Base-by-base conservation (phyloP, 2,329 filamentous ascomycete genomes). In the Talaromyces funiculosus region DNA sequence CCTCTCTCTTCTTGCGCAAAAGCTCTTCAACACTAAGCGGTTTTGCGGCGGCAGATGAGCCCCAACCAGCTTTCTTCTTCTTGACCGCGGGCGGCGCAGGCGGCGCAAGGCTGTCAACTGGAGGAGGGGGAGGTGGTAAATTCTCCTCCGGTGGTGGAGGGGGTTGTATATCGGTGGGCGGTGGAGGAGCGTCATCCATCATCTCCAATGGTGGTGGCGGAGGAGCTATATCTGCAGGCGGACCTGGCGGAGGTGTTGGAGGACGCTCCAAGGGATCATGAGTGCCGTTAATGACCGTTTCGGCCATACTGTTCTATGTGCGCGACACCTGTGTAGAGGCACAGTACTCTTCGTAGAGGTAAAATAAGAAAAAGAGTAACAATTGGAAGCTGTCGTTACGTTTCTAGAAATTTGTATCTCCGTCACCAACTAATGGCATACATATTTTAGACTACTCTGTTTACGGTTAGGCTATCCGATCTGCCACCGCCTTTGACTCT, bases 11-110 rank as follows among this genome's bases (percentile, higher is more conserved):
- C 77, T 92, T 89, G 66, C 86, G 85, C 22, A 96, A 77, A 4
- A 96, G 83, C 67, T 96, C 90, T 74, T 96, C 92, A 60, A 96
- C 87, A 71, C 90, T 92, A 53, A 96, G 79, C 8, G 89, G 89
- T 6, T 72, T 71, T 3, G 67, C 61, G 6, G 71, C 64, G 51
- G 72, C 68, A 65, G 77, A 76, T 62, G 75, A 57, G 47, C 79
- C 80, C 80, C 80, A 83, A 66, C 82, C 82, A 56, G 72, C 68
- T 67, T 85, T 84, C 69, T 84, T 84, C 67, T 81, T 78, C 33
- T 71, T 72, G 9, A 59, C 59, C 6, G 64, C 61, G 0, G 76
- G 5, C 24, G 43, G 43, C 43, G 43, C 42, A 45, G 42, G 22
- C 22, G 42, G 42, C 16, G 76, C 81, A 12, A 75, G 74, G 20